Percentiles rank a stretch among this genome's conserved stretches.
Conservation (phyloP, 768 basidiomycete species). For the Mrakia blollopis region DNA sequence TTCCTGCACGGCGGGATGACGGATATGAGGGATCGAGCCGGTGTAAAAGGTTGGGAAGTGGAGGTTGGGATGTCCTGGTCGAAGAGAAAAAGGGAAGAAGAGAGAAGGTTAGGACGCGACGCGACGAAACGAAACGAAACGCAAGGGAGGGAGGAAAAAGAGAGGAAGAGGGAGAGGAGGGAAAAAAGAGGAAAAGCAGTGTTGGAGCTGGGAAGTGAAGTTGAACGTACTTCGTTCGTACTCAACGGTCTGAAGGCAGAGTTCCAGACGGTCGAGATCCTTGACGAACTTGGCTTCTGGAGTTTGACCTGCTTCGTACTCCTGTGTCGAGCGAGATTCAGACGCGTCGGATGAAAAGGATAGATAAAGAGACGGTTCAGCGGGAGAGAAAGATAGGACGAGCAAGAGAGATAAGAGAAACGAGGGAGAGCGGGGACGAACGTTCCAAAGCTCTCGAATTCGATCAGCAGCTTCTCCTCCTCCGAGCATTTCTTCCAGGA, state of each 20-base stretch:
- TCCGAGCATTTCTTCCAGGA: conserved; percentile 84
- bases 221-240: conserved; percentile 44
- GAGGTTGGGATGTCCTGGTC: conserved; percentile 32
- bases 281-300: conserved; percentile 81
- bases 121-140: not conserved
- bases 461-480: conserved; percentile 61
- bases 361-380: not conserved
- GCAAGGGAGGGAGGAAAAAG: not conserved
- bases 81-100: not conserved
- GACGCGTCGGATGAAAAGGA: not conserved
- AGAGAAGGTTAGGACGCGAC: not conserved
- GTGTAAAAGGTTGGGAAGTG: conserved; percentile 14
- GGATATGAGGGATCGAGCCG: conserved; percentile 38
- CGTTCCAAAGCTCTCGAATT: conserved; percentile 69
- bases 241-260: conserved; percentile 44
- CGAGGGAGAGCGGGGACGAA: conserved; percentile 39
- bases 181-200: not conserved
- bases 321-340: conserved; percentile 49
- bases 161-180: not conserved
- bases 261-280: conserved; percentile 49
- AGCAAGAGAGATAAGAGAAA: too few relatives aligned
- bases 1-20: conserved; percentile 42
- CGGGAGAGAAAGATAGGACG: not conserved
- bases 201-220: not conserved
- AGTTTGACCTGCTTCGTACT: conserved; percentile 72